A percentile compares a stretch with the other conserved stretches of the same genome.
phyloP scores from a whole-genome alignment of 345 rosid genomes.

The Eucalyptus guilfoylei region DNA sequence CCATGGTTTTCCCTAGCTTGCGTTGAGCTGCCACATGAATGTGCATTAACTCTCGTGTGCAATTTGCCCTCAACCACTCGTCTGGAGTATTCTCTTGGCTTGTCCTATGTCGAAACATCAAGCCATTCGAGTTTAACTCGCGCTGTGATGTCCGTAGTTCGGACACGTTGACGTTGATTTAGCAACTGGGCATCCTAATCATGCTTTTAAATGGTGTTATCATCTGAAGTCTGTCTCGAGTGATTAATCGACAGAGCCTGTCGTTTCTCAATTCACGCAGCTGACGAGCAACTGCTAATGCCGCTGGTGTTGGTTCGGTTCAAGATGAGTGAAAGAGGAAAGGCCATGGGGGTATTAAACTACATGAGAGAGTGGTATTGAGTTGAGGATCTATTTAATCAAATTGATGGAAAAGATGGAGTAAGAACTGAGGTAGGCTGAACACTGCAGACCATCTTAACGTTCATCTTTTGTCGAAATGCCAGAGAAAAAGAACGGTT shows the following conservation, averaged over 20 bases:
- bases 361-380: background rate
- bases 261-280: background rate
- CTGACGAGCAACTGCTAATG: background rate
- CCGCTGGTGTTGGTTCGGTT: background rate
- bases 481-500: background rate
- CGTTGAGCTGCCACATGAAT: background rate
- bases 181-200: background rate
- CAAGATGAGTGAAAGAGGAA: background rate
- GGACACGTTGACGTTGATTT: background rate
- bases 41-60: background rate
- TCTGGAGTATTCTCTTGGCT: background rate
- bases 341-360: background rate
- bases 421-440: background rate
- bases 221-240: background rate
- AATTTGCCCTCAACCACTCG: background rate
- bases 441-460: background rate
- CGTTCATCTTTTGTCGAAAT: background rate
- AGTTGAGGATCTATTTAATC: background rate
- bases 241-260: background rate
- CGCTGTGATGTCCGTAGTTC: background rate
- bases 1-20: background rate
- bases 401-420: background rate
- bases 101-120: background rate
- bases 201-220: background rate
- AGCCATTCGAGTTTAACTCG: background rate